Evolutionary conservation across 257 asterid species (phyloP), one percentile per base, ranked within the genome.

Genomic region (Solanum lycopersicoides): DNA sequence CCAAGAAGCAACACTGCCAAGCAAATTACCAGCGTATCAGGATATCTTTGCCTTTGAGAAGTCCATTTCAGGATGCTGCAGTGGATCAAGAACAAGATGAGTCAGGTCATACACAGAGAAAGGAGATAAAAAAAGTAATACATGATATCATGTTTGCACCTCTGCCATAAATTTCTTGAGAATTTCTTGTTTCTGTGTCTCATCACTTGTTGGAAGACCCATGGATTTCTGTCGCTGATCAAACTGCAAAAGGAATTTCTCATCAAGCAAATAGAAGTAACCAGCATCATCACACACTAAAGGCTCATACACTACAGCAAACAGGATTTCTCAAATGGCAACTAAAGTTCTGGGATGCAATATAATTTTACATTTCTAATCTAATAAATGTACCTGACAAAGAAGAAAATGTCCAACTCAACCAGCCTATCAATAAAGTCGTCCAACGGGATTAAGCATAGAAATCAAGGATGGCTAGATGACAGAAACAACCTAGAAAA

Each of bases 11-110:
- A 23, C 86, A 68, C 69, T 37, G 75, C 65, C 44, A 72, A 30
- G 44, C 13, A 41, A 71, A 34, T 77, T 89, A 44, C 87, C 50
- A 44, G 28, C 60, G 12, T 74, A 77, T 89, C 91, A 95, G 88
- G 88, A 83, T 45, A 95, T 83, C 90, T 94, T 94, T 1, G 97
- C 94, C 87, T 88, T 87, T 0, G 97, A 92, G 86, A 94, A 95
- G 88, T 95, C 98, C 98, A 93, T 92, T 83, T 94, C 95, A 1
- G 95, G 98, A 89, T 95, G 98, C 98, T 95, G 95, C 95, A 94
- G 7, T 20, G 69, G 37, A 25, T 63, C 12, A 73, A 25, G 37
- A 60, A 23, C 60, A 50, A 35, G 20, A 23, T 60, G 41, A 68
- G 37, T 88, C 88, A 85, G 79, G 73, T 68, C 69, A 65, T n/a